phyloP scores from a whole-genome alignment of 2,329 filamentous ascomycete genomes.

The Reticulascus tulasneorum region DNA sequence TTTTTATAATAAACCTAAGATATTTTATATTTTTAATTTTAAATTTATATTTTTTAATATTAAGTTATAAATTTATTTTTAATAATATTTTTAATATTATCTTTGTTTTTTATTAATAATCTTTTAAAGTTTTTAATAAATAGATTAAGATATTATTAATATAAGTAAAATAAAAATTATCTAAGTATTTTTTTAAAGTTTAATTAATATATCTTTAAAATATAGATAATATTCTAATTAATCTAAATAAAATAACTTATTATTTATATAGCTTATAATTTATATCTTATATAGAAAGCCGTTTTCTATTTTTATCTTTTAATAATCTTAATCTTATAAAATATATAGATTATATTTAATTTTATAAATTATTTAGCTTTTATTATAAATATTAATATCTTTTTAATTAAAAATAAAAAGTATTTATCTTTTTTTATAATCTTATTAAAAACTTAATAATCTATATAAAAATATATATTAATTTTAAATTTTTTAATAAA shows the following conservation, averaged over 20 bases:
- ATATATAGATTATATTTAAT: constrained; percentile 18
- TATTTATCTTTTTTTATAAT: no score
- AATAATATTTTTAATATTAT: background rate
- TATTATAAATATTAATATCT: no score
- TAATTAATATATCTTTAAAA: constrained; percentile 18
- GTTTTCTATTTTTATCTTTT: constrained; percentile 28
- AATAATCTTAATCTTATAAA: constrained; percentile 27
- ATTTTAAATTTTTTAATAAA: no score
- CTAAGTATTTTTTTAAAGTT: constrained; percentile 14
- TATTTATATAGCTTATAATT: constrained; percentile 29
- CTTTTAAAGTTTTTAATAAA: constrained; percentile 10
- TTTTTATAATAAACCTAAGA: background rate
- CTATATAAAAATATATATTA: no score
- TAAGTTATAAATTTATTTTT: background rate
- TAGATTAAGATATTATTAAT: constrained; percentile 16
- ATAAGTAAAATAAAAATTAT: constrained; percentile 15
- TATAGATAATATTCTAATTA: constrained; percentile 14
- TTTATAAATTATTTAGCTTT: no score
- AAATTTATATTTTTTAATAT: constrained; percentile 1
- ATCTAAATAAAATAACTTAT: constrained; percentile 22
- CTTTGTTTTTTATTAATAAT: background rate
- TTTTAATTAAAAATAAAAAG: no score
- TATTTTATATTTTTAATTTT: constrained; percentile 1
- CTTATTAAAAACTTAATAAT: no score
- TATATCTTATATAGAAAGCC: constrained; percentile 26